A percentile compares a stretch with the other conserved stretches of the same genome.
Evolutionary conservation across 345 rosid genomes (phyloP).

Genomic region (Brassica nigra): DNA sequence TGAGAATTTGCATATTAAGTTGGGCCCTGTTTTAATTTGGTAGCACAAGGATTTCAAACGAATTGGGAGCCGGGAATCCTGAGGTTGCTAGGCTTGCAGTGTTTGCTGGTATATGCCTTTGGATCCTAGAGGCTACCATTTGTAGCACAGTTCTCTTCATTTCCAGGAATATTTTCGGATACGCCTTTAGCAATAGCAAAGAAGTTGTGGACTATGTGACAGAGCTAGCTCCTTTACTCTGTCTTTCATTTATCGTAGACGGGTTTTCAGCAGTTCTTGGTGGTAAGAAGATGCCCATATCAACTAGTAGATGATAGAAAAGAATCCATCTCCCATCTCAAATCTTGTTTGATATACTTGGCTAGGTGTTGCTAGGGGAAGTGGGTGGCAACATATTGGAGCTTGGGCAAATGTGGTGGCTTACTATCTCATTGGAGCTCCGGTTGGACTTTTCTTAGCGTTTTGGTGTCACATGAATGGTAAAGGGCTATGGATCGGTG

Average conservation of each 20-base stretch:
- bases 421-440: constrained; percentile 43
- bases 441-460: constrained; percentile 44
- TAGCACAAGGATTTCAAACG: constrained; percentile 53
- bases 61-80: constrained; percentile 51
- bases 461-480: constrained; percentile 44
- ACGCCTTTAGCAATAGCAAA: constrained; percentile 49
- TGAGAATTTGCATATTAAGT: background rate
- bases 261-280: constrained; percentile 41
- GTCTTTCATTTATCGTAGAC: constrained; percentile 49
- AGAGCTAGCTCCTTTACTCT: constrained; percentile 45
- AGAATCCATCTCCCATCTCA: background rate
- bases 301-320: background rate
- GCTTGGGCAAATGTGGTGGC: constrained; percentile 51
- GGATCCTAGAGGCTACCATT: constrained; percentile 35
- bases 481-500: constrained; percentile 52
- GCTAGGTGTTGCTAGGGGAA: constrained; percentile 51
- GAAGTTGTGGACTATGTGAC: constrained; percentile 54
- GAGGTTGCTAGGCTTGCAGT: constrained; percentile 40
- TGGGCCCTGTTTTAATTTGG: background rate
- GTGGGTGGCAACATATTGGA: constrained; percentile 57
- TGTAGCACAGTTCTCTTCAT: constrained; percentile 41
- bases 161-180: constrained; percentile 40
- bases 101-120: constrained; percentile 30
- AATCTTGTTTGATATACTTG: background rate
- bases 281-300: constrained; percentile 22